Evolutionary conservation across 192 early-diverging fungal genomes (phyloP), one percentile per base, ranked within the genome.

Genomic region (Gaertneriomyces semiglobifer): DNA sequence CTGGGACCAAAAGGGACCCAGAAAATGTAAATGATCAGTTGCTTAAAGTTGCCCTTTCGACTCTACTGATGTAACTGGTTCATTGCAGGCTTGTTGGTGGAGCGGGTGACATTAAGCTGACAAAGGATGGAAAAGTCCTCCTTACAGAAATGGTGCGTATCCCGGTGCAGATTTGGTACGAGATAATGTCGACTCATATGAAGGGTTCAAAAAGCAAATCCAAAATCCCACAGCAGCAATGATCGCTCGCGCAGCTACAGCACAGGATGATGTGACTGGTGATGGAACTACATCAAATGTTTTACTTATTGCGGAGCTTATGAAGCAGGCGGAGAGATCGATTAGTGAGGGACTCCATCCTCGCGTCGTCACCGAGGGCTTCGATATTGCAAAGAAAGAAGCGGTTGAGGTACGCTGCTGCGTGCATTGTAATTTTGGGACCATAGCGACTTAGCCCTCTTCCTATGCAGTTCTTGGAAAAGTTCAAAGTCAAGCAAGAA

Each of bases 91-190:
- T 99, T 54, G 97, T 99, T 14, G 92, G 94, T 69, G 97, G 97
- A 43, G 87, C 94, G 46, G 96, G 96, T 65, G 88, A 88, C 65
- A 90, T 96, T 74, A 99, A 96, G 74, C 80, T 98, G 59, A 99
- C 97, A 44, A 99, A 99, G 82, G 97, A 99, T 75, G 97, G 97
- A 60, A 99, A 99, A 73, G 97, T 99, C 46, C 89, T 99, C 33
- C 81, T 99, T 65, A 93, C 80, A 66, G 95, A 99, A 81, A 99
- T 99, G 97, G 93, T 95, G 82, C 66, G 65, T 44, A 14, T 20
- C 56, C 14, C 11, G 18, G 33, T 58, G 56, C 56, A 20, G n/a
- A 6, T 16, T 38, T 58, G 18, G 33, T 43, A 10, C 7, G 18
- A 58, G 14, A 19, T n/a, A 20, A 7, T 44, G 10, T 11, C 38